Evolutionary conservation across 2,329 filamentous ascomycete genomes (phyloP), one percentile per base, ranked within the genome.

Genomic region (Colletotrichum viniferum): DNA sequence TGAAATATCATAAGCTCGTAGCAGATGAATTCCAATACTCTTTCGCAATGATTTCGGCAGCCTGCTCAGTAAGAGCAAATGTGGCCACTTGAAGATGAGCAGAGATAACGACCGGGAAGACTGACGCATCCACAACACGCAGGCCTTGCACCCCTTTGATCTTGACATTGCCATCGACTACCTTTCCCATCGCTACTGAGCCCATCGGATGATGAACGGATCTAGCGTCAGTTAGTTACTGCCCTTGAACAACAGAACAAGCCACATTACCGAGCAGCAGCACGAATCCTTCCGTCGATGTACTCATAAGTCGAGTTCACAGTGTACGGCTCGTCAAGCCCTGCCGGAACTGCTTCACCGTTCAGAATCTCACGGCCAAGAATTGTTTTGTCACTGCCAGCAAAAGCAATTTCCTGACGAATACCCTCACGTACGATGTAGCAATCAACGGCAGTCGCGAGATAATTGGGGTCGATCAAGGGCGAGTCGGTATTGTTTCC

Each of bases 61-160:
- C 90, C 82, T 92, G 92, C 82, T 92, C 90, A 10, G 86, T 87
- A 30, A 91, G 83, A 80, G 91, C 90, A 78, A 90, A 91, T 1
- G 87, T 87, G 1, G 90, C 86, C 2, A 88, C 80, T 5, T 86
- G 85, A 34, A 88, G 86, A 78, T 89, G 91, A 4, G 86, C 86
- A 7, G 89, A 72, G 8, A 84, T 80, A 3, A 80, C 76, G 34
- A 81, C 76, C 3, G 84, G 84, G 26, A 85, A 80, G 10, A 85
- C 80, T 10, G 82, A 85, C 13, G 84, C 82, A 76, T 87, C 85
- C 0, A 84, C 82, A 8, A 87, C 79, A 12, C 83, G 81, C 30
- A 87, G 77, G 12, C 80, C 80, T 3, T 77, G 74, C 3, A 85
- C 81, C 0, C 85, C 84, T 32, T 84, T 83, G 12, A 87, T 84